Evolutionary conservation across 2,329 filamentous ascomycete genomes (phyloP).

Genomic region (Beauveria sp.): DNA sequence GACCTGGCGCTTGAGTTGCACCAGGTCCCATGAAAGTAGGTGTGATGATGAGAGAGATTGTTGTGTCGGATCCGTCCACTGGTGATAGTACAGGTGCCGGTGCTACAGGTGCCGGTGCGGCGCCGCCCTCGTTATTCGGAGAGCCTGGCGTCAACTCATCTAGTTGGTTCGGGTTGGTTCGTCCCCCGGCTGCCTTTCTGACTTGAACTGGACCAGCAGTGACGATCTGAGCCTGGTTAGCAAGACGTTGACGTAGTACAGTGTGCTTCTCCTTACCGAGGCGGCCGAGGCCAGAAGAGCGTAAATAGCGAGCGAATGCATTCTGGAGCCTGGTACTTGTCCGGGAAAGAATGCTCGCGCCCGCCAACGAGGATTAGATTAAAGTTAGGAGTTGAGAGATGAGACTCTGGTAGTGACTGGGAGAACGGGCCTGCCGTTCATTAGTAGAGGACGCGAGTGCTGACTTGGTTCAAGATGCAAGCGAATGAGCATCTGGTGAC

Average conservation of each 20-base stretch:
- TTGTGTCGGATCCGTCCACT: no score
- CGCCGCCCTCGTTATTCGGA: neutral
- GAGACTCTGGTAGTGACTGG: neutral
- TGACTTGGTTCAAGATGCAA: neutral
- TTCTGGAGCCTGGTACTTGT: slow-evolving; percentile 6
- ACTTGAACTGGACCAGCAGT: slow-evolving; percentile 4
- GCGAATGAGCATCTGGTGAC: slow-evolving; percentile 4
- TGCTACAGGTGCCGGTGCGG: no score
- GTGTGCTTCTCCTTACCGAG: slow-evolving; percentile 13
- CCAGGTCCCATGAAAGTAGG: no score
- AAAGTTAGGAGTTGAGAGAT: neutral
- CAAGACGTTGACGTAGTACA: neutral
- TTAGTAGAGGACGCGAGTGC: neutral
- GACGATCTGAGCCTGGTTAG: neutral
- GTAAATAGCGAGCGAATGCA: slow-evolving; percentile 16
- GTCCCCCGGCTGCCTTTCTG: neutral
- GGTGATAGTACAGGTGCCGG: no score
- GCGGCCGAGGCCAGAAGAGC: slow-evolving; percentile 15
- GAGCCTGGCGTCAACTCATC: slow-evolving; percentile 9
- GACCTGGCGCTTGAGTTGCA: no score
- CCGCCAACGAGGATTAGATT: neutral
- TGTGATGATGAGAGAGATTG: no score
- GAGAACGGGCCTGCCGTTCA: slow-evolving; percentile 10
- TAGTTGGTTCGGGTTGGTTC: slow-evolving; percentile 11
- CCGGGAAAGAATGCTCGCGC: slow-evolving; percentile 1